Evolutionary conservation across 306 rosid species (phyloP).

Genomic region (Rubus parviflorus): DNA sequence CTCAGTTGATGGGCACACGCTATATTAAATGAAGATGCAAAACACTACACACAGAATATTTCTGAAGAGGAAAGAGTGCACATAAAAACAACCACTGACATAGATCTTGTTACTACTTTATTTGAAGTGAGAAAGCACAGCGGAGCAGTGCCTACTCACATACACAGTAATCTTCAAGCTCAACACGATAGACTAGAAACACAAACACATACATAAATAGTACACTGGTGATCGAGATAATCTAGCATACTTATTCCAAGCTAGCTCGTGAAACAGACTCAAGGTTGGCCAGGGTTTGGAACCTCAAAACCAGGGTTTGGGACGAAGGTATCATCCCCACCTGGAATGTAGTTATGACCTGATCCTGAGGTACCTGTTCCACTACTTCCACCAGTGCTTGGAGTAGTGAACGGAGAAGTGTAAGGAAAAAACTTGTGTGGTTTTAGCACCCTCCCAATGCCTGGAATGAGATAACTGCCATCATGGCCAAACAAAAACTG

Average conservation of each 20-base stretch:
- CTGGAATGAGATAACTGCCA: constrained; percentile 50
- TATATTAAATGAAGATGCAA: background rate
- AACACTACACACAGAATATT: background rate
- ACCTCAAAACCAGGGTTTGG: constrained; percentile 75
- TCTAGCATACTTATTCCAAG: constrained; percentile 17
- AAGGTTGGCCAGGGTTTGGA: constrained; percentile 60
- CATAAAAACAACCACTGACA: background rate
- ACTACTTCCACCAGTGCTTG: constrained; percentile 18
- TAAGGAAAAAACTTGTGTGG: constrained; percentile 25
- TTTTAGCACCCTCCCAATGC: constrained; percentile 46
- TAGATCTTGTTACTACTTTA: background rate
- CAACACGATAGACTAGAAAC: background rate
- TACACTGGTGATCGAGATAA: background rate
- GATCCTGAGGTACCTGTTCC: background rate
- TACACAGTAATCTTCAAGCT: background rate
- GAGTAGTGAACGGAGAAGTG: constrained; percentile 15
- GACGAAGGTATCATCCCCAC: constrained; percentile 64
- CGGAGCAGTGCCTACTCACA: background rate
- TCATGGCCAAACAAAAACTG: constrained; percentile 47
- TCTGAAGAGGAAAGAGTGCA: background rate
- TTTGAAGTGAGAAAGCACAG: background rate
- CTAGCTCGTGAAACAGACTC: constrained; percentile 21
- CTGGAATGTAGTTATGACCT: constrained; percentile 45
- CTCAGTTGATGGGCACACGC: background rate
- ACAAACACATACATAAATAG: background rate